Percentiles rank a stretch among this genome's conserved stretches.
Evolutionary conservation across 2,329 filamentous ascomycete species (phyloP).

Genomic region (Botryotinia globosa): DNA sequence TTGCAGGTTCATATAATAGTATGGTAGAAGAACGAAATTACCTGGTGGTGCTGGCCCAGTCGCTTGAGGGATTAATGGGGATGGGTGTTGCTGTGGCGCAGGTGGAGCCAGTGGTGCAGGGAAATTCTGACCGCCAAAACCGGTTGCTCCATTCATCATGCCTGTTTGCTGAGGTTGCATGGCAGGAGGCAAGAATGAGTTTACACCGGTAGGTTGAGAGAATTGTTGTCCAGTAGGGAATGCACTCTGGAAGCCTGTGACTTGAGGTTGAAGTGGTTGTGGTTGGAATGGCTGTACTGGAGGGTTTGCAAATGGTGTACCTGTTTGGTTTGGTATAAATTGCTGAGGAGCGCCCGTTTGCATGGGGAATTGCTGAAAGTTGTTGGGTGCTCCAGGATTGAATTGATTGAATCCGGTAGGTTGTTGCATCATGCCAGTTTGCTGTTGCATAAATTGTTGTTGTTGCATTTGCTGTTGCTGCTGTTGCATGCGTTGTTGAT

Average conservation of each 20-base stretch:
- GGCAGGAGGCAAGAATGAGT: slow-evolving; percentile 57
- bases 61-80: slow-evolving; percentile 71
- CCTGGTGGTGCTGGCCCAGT: slow-evolving; percentile 77
- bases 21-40: not conserved
- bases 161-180: slow-evolving; percentile 60
- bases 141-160: slow-evolving; percentile 50
- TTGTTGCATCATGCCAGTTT: slow-evolving; percentile 40
- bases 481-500: slow-evolving; percentile 48
- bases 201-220: slow-evolving; percentile 46
- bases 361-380: slow-evolving; percentile 30
- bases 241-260: slow-evolving; percentile 47
- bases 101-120: slow-evolving; percentile 47
- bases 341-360: slow-evolving; percentile 32
- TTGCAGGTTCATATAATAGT: not conserved
- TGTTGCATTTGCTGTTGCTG: slow-evolving; percentile 63
- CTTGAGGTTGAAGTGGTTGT: slow-evolving; percentile 53
- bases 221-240: slow-evolving; percentile 41
- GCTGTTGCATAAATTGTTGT: slow-evolving; percentile 50
- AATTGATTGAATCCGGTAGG: slow-evolving; percentile 44
- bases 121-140: slow-evolving; percentile 47
- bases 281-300: slow-evolving; percentile 52
- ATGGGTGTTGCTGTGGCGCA: slow-evolving; percentile 54
- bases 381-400: slow-evolving; percentile 27
- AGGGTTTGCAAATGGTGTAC: slow-evolving; percentile 55
- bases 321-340: slow-evolving; percentile 44